Conservation (phyloP, 768 basidiomycete species). For the Phlegmacium glaucopus region DNA sequence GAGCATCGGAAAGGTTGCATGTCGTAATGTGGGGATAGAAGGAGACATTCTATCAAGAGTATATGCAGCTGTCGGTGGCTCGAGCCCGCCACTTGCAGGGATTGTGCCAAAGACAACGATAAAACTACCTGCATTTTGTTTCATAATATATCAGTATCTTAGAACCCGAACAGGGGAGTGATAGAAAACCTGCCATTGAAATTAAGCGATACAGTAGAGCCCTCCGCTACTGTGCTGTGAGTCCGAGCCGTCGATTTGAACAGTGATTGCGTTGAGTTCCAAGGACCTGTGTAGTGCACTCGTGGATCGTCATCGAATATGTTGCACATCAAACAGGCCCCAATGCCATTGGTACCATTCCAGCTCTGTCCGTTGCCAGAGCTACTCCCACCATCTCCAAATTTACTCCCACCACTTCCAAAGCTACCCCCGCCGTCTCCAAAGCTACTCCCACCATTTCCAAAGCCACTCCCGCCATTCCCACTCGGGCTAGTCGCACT, state of each 20-base stretch:
- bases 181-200: slow-evolving; percentile 33
- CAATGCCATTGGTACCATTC: slow-evolving; percentile 5
- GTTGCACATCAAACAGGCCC: slow-evolving; percentile 8
- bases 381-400: no score
- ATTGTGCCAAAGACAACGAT: slow-evolving; percentile 45
- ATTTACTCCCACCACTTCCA: no score
- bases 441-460: no score
- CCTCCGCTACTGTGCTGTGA: slow-evolving; percentile 30
- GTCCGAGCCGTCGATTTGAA: slow-evolving; percentile 32
- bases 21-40: slow-evolving; percentile 33
- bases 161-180: not conserved
- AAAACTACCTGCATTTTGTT: slow-evolving; percentile 42
- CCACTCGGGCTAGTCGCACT: no score
- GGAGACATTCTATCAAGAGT: slow-evolving; percentile 32
- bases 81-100: slow-evolving; percentile 32
- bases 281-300: slow-evolving; percentile 32
- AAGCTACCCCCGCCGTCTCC: no score
- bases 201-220: slow-evolving; percentile 29
- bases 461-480: no score
- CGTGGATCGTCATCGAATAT: slow-evolving; percentile 35
- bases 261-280: slow-evolving; percentile 27
- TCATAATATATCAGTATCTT: not conserved
- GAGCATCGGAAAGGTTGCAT: slow-evolving; percentile 25
- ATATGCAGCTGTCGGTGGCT: slow-evolving; percentile 36
- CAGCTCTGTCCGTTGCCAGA: not conserved